phyloP scores from a whole-genome alignment of 768 basidiomycete genomes.

The Lentinula edodes region DNA sequence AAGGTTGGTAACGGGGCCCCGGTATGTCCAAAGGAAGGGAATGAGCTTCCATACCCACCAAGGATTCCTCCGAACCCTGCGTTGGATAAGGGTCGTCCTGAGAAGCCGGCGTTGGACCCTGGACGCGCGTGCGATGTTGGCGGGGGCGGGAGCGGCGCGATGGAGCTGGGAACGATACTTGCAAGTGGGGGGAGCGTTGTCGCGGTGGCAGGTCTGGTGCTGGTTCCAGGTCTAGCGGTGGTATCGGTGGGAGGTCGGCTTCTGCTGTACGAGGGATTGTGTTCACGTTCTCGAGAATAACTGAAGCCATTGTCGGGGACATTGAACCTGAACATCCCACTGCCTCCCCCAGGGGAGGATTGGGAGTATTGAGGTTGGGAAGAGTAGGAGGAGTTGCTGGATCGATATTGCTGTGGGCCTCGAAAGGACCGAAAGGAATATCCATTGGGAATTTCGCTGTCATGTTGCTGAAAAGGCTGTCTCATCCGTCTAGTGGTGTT shows the following conservation, averaged over 20 bases:
- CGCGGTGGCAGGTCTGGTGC: conserved; percentile 27
- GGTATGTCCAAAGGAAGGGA: conserved; percentile 3
- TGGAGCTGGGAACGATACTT: conserved; percentile 43
- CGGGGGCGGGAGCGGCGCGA: conserved; percentile 10
- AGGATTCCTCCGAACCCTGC: conserved; percentile 4
- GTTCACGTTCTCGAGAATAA: background rate
- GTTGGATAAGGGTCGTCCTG: conserved; percentile 11
- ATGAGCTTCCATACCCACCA: conserved; percentile 2
- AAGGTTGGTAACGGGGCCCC: conserved; percentile 9
- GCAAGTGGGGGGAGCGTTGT: conserved; percentile 7
- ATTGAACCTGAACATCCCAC: conserved; percentile 21
- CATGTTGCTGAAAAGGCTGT: conserved; percentile 6
- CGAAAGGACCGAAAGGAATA: conserved; percentile 16
- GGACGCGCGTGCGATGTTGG: background rate
- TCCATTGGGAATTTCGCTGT: background rate
- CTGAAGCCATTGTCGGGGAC: conserved; percentile 15
- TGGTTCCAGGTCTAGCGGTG: conserved; percentile 16
- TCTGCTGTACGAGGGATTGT: conserved; percentile 15
- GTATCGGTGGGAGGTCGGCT: conserved; percentile 23
- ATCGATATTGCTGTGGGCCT: conserved; percentile 1
- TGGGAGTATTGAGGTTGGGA: conserved; percentile 10
- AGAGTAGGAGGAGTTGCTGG: conserved; percentile 9
- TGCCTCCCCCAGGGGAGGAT: background rate
- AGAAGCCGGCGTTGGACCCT: background rate
- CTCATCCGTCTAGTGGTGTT: conserved; percentile 2